Conservation (phyloP, 78 protist genomes). For the Dictyostelium brefeldianum region DNA sequence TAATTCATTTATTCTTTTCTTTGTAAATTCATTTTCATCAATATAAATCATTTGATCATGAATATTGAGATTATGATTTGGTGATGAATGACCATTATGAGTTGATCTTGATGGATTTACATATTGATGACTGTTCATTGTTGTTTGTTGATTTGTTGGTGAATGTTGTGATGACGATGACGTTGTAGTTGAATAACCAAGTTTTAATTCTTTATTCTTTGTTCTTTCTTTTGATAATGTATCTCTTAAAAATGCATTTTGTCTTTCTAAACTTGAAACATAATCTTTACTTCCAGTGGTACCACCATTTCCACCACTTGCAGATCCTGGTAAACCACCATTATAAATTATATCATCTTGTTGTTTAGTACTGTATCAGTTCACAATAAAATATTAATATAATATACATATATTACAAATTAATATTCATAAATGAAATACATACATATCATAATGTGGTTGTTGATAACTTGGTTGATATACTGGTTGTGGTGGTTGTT, state of each 20-base stretch:
- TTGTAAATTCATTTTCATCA: not conserved
- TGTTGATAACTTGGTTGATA: not conserved
- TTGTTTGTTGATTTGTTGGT: conserved; percentile 5
- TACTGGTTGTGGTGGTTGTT: conserved; percentile 1
- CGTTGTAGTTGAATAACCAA: not conserved
- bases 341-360: not conserved
- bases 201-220: not conserved
- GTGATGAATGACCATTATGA: not conserved
- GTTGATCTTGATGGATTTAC: not conserved
- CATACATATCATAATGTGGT: not conserved
- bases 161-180: not conserved
- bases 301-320: too few relatives aligned
- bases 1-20: not conserved
- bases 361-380: too few relatives aligned
- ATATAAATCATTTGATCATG: not conserved
- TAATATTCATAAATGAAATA: not conserved
- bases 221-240: not conserved
- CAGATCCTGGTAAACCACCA: not conserved
- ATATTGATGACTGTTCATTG: not conserved
- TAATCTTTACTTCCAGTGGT: conserved; percentile 1
- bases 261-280: not conserved
- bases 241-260: not conserved
- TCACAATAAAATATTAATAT: too few relatives aligned
- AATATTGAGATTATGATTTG: not conserved
- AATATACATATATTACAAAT: not conserved